A percentile compares a stretch with the other conserved stretches of the same genome.
These are phyloP conservation scores for Heterobasidion annosum DNA, from an alignment of 1,284 basidiomycete species.

Conservation along the genomic window DNA sequence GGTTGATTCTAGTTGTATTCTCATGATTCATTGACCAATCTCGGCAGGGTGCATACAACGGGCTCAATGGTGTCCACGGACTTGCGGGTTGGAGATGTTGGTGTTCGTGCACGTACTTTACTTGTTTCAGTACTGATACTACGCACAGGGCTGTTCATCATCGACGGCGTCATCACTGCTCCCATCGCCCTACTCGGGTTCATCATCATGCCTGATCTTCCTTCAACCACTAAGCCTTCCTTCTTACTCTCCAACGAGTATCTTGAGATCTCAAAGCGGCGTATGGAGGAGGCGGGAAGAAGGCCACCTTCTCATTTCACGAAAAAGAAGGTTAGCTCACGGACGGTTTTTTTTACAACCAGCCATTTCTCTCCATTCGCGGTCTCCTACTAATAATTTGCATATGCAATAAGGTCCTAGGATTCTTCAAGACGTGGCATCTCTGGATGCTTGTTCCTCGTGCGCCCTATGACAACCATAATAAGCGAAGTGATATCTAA, in stretches of 20 bases:
- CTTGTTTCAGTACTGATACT: background rate
- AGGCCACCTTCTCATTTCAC: slow-evolving; percentile 33
- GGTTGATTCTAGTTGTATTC: background rate
- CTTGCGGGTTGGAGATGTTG: slow-evolving; percentile 32
- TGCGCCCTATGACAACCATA: slow-evolving; percentile 15
- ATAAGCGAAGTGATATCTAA: background rate
- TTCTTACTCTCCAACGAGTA: slow-evolving; percentile 25
- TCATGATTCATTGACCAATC: background rate
- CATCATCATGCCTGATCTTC: slow-evolving; percentile 20
- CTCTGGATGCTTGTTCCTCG: slow-evolving; percentile 27
- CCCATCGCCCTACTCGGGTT: no score
- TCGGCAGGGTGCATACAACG: slow-evolving; percentile 29
- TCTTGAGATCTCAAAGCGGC: slow-evolving; percentile 26
- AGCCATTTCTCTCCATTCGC: background rate
- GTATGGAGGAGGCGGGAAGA: slow-evolving; percentile 26
- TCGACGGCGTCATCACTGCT: background rate
- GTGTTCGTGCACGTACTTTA: background rate
- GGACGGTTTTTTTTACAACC: background rate
- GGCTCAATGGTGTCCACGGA: slow-evolving; percentile 29
- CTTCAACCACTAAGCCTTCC: slow-evolving; percentile 25
- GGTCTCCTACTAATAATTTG: background rate
- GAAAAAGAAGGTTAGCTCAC: slow-evolving; percentile 20
- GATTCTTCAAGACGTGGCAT: slow-evolving; percentile 33
- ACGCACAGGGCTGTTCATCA: background rate
- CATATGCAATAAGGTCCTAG: slow-evolving; percentile 15